Percentiles rank a stretch among this genome's conserved stretches.
Evolutionary conservation across 306 rosid genomes (phyloP).

Genomic region (Canavalia gladiata): DNA sequence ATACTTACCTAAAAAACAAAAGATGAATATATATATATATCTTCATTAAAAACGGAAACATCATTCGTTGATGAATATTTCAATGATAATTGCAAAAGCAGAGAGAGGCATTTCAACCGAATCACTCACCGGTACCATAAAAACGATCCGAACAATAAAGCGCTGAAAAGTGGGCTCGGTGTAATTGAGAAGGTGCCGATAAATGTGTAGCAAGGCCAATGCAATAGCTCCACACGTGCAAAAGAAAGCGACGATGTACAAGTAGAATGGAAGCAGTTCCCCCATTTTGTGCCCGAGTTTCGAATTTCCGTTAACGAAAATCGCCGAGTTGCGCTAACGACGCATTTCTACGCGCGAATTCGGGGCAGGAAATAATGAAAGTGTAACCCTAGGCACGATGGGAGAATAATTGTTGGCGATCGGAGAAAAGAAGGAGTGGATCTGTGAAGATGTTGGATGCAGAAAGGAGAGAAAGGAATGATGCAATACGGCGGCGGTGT

Average conservation of each 20-base stretch:
- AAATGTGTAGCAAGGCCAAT: slow-evolving; percentile 74
- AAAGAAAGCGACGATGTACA: slow-evolving; percentile 66
- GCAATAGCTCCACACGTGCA: slow-evolving; percentile 84
- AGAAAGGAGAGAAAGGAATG: neutral
- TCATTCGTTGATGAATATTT: neutral
- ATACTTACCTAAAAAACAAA: too few species aligned
- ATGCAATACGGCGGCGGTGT: slow-evolving; percentile 40
- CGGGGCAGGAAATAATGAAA: neutral
- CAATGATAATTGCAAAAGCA: neutral
- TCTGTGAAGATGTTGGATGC: slow-evolving; percentile 37
- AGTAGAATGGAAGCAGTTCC: slow-evolving; percentile 65
- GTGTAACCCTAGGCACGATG: slow-evolving; percentile 43
- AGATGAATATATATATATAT: neutral
- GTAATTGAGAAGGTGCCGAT: slow-evolving; percentile 82
- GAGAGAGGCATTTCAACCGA: neutral
- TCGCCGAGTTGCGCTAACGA: slow-evolving; percentile 5
- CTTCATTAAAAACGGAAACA: neutral
- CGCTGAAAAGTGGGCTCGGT: slow-evolving; percentile 93
- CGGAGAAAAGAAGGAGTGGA: slow-evolving; percentile 4
- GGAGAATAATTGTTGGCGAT: slow-evolving; percentile 12
- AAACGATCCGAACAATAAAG: slow-evolving; percentile 83
- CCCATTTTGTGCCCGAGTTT: slow-evolving; percentile 53
- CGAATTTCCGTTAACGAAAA: slow-evolving; percentile 14
- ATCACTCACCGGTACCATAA: slow-evolving; percentile 86
- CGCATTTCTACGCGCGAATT: slow-evolving; percentile 15